These are phyloP conservation scores for Ilyonectria sp. DNA, from an alignment of 2,329 filamentous ascomycete species.

Conservation along the genomic window DNA sequence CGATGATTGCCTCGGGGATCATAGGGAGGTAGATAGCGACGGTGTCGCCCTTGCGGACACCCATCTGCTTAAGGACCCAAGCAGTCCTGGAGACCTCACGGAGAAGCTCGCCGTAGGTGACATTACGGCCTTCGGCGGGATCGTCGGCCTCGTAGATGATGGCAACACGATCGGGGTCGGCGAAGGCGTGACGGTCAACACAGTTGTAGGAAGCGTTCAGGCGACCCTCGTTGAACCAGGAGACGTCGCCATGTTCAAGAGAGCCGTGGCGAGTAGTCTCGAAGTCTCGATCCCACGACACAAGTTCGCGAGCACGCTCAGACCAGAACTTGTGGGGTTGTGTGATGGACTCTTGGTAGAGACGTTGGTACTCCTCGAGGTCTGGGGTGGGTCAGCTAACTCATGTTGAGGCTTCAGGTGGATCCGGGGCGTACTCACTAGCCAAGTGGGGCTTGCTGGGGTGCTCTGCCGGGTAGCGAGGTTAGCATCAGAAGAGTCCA, in stretches of 20 bases:
- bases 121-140: conserved; percentile 84
- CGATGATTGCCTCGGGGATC: conserved; percentile 95
- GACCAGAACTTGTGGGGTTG: conserved; percentile 94
- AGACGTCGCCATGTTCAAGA: conserved; percentile 84
- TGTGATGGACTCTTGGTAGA: conserved; percentile 89
- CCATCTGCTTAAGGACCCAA: conserved; percentile 93
- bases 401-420: conserved; percentile 45
- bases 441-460: conserved; percentile 78
- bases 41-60: conserved; percentile 96
- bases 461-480: conserved; percentile 69
- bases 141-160: conserved; percentile 99
- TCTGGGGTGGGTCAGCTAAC: conserved; percentile 57
- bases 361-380: conserved; percentile 76
- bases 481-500: conserved; percentile 52
- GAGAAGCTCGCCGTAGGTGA: conserved; percentile 94
- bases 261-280: conserved; percentile 87
- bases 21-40: conserved; percentile 98
- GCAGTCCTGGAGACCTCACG: conserved; percentile 91
- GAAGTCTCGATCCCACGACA: conserved; percentile 94
- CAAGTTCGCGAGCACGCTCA: conserved; percentile 85
- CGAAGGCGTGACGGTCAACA: conserved; percentile 95
- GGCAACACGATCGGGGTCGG: conserved; percentile 91
- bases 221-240: conserved; percentile 95
- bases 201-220: conserved; percentile 98
- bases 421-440: conserved; percentile 63